These are phyloP conservation scores for Pugionium dolabratum DNA, from an alignment of 345 rosid species.

Conservation along the genomic window DNA sequence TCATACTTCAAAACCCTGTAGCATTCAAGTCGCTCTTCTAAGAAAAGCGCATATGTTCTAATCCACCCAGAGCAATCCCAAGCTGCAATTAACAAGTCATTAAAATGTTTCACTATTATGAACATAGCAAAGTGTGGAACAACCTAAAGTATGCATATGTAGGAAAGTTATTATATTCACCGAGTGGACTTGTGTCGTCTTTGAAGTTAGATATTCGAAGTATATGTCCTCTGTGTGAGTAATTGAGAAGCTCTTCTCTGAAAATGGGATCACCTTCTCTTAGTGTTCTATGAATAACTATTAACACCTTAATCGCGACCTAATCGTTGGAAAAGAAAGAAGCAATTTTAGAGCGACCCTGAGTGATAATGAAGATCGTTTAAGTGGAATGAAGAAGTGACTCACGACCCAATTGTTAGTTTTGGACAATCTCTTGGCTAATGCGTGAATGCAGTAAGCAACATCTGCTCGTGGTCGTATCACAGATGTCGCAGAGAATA, in stretches of 20 bases:
- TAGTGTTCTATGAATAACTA: conserved; percentile 92
- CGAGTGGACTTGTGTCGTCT: conserved; percentile 94
- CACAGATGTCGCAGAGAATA: conserved; percentile 81
- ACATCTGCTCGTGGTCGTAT: conserved; percentile 95
- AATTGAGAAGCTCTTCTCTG: conserved; percentile 89
- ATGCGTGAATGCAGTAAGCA: conserved; percentile 93
- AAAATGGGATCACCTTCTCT: conserved; percentile 98
- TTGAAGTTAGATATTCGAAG: conserved; percentile 94
- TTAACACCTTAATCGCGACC: conserved; percentile 90
- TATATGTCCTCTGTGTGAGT: conserved; percentile 88
- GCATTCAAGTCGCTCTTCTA: conserved; percentile 95
- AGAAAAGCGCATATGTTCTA: conserved; percentile 78
- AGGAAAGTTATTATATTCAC: conserved; percentile 42
- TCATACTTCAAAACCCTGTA: conserved; percentile 87
- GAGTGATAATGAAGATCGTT: no score
- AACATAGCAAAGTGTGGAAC: not conserved
- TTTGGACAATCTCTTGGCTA: conserved; percentile 79
- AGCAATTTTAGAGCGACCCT: not conserved
- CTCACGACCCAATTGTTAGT: conserved; percentile 94
- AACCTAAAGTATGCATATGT: not conserved
- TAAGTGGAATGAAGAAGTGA: not conserved
- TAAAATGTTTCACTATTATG: not conserved
- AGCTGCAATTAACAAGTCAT: conserved; percentile 49
- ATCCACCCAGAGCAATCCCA: conserved; percentile 99
- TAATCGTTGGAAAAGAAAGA: conserved; percentile 24